Evolutionary conservation across 495 filamentous ascomycete genomes (phyloP).

Genomic region (Xylaria intraflava): DNA sequence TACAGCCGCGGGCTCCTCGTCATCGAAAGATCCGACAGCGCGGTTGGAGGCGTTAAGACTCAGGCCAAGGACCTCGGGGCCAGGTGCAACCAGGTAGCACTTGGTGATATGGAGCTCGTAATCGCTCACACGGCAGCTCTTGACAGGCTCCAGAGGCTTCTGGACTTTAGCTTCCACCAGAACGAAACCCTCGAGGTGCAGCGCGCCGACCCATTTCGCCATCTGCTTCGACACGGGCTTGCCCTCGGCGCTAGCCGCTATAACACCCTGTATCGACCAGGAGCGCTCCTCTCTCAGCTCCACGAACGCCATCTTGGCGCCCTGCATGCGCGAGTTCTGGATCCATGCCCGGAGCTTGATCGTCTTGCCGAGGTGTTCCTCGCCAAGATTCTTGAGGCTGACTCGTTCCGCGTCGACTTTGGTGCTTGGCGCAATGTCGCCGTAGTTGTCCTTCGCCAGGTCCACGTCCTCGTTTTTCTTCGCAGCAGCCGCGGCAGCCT

Average conservation of each 20-base stretch:
- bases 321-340: conserved; percentile 80
- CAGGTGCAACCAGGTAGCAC: conserved; percentile 57
- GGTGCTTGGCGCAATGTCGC: conserved; percentile 34
- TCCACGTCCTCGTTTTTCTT: conserved; percentile 44
- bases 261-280: conserved; percentile 68
- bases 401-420: conserved; percentile 37
- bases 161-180: conserved; percentile 73
- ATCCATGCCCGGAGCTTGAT: conserved; percentile 76
- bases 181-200: conserved; percentile 80
- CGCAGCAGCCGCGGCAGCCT: conserved; percentile 33
- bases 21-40: conserved; percentile 56
- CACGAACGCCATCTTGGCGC: conserved; percentile 87
- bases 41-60: conserved; percentile 62
- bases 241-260: conserved; percentile 51
- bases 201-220: conserved; percentile 79
- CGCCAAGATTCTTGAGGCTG: conserved; percentile 47
- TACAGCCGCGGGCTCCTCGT: conserved; percentile 51
- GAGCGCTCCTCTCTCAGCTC: conserved; percentile 77
- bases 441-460: conserved; percentile 65
- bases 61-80: conserved; percentile 61
- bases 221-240: conserved; percentile 49
- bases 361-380: conserved; percentile 61
- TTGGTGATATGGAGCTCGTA: conserved; percentile 84
- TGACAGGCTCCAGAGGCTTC: conserved; percentile 75
- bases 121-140: conserved; percentile 65